phyloP scores from a whole-genome alignment of 179 eudicot species.

The Carnegiea gigantea region DNA sequence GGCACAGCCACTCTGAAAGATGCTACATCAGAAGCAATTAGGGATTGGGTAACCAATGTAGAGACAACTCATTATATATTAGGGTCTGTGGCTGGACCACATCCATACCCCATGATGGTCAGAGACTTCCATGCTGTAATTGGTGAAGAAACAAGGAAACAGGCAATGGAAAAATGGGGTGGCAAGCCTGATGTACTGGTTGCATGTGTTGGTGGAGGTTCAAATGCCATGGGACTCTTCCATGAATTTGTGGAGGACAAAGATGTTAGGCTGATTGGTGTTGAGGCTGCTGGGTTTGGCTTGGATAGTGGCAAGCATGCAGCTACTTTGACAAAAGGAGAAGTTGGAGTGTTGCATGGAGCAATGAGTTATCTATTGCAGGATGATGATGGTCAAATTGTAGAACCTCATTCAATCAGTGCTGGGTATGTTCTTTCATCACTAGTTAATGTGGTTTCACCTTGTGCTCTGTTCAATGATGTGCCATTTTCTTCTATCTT shows the following conservation, averaged over 20 bases:
- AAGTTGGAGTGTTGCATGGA: conserved; percentile 85
- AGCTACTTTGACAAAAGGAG: conserved; percentile 69
- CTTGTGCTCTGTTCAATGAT: not conserved
- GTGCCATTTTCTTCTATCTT: not conserved
- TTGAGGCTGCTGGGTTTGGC: conserved; percentile 80
- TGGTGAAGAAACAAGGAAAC: conserved; percentile 86
- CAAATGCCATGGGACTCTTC: conserved; percentile 88
- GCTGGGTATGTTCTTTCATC: conserved; percentile 56
- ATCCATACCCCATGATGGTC: conserved; percentile 87
- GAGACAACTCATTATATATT: conserved; percentile 61
- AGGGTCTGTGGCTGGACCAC: conserved; percentile 85
- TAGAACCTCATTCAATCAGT: conserved; percentile 69
- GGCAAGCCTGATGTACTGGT: conserved; percentile 85
- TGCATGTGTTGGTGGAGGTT: conserved; percentile 92
- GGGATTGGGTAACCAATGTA: conserved; percentile 73
- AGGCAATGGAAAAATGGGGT: conserved; percentile 91
- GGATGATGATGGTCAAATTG: conserved; percentile 84
- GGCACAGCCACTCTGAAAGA: conserved; percentile 60
- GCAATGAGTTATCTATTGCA: conserved; percentile 86
- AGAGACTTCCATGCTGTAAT: conserved; percentile 77
- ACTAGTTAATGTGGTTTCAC: not conserved
- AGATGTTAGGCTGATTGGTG: conserved; percentile 73
- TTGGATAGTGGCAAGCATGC: conserved; percentile 59
- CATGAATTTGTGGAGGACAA: conserved; percentile 75
- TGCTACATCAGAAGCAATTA: conserved; percentile 80